Base-by-base conservation (phyloP, 495 filamentous ascomycete species). In the Xylaria scruposa region DNA sequence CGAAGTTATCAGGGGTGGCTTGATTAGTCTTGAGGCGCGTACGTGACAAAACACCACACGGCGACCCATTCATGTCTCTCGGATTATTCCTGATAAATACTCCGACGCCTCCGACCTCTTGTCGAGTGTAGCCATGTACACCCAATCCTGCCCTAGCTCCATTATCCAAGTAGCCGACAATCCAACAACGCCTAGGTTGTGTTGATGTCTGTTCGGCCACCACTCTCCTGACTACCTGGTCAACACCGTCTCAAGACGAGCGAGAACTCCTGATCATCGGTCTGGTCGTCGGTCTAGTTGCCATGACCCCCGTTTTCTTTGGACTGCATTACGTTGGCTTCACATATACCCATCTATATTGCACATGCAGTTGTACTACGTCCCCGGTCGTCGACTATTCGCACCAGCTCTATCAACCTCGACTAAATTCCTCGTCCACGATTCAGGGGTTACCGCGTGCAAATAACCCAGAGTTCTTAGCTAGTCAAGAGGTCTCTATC, bases 61-160 rank as follows among this genome's bases (percentile, higher is more conserved):
- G 65, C 9, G n/a, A 15, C 65, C 29, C 65, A 54, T 19, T 56
- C 65, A 29, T 56, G 47, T 56, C 21, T 21, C 49, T 67, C 46
- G 63, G 63, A 31, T 53, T 66, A 66, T 66, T 49, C 31, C 31
- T 56, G 10, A 54, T 31, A n/a, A 67, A n/a, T 49, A 29, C 33
- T 56, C 65, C 65, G 65, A 67, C 13, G 49, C 21, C 65, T 36
- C 49, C 65, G 49, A 40, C 36, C 47, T 67, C 49, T 49, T 21
- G 15, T 67, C 64, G 13, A 54, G n/a, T 31, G 15, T 31, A 53
- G 53, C 63, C 42, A 42, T 29, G 13, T 58, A 68, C 38, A 38
- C 21, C 67, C 21, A 47, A 24, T 60, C 46, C 31, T 54, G 21
- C 44, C 19, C 46, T 33, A 38, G 15, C 44, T 24, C 21, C 47